These are phyloP conservation scores for Colletotrichum tropicale DNA, from an alignment of 2,329 filamentous ascomycete species.

Conservation along the genomic window DNA sequence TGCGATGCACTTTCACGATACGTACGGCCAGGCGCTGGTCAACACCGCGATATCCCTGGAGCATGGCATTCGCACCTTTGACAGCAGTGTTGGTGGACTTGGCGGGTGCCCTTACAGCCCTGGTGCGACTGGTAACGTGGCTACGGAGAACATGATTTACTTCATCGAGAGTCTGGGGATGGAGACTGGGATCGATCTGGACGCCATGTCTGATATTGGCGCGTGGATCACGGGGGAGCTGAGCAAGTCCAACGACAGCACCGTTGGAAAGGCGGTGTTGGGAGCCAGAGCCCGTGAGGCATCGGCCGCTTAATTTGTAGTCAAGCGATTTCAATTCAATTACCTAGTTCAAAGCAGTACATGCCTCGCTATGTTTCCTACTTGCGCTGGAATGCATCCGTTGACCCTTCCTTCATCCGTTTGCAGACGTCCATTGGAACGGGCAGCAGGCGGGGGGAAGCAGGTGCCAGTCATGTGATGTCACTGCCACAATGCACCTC, in stretches of 20 bases:
- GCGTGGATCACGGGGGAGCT: conserved; percentile 73
- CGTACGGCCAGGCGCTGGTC: conserved; percentile 83
- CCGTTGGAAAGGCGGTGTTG: conserved; percentile 69
- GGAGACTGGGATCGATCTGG: conserved; percentile 74
- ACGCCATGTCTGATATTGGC: conserved; percentile 70
- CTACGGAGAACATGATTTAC: conserved; percentile 84
- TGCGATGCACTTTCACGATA: conserved; percentile 89
- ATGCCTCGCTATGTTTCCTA: neutral
- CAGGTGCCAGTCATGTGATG: conserved; percentile 42
- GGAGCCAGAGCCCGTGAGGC: conserved; percentile 44
- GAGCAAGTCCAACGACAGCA: conserved; percentile 66
- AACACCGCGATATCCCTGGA: conserved; percentile 80
- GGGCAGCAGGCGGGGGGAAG: neutral
- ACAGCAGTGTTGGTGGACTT: conserved; percentile 79
- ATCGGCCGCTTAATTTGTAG: neutral
- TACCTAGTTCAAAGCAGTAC: neutral
- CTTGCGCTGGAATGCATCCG: neutral
- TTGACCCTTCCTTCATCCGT: neutral
- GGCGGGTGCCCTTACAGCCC: conserved; percentile 87
- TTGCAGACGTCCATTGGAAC: neutral
- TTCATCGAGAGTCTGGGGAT: conserved; percentile 77
- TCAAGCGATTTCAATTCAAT: neutral
- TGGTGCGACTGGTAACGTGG: conserved; percentile 85
- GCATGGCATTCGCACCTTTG: conserved; percentile 79
- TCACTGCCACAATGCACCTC: conserved; percentile 27